Evolutionary conservation across 345 rosid species (phyloP).

Genomic region (Eucalyptus cladocalyx): DNA sequence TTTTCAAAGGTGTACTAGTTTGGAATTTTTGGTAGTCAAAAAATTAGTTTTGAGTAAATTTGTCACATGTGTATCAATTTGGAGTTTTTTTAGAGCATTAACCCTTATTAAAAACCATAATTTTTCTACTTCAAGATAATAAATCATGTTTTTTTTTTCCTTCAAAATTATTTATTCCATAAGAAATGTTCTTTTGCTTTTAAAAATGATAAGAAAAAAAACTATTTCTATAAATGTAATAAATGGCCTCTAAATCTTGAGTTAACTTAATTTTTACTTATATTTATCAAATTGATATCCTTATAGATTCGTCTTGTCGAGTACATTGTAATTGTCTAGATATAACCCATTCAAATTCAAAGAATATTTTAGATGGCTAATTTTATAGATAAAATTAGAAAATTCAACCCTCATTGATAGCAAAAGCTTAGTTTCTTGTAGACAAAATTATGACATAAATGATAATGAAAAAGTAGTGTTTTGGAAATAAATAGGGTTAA

Average conservation of each 20-base stretch:
- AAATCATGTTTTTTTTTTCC: background rate
- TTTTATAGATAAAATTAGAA: too few relatives aligned
- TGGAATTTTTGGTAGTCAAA: too few relatives aligned
- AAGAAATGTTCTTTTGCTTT: background rate
- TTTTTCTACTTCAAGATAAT: background rate
- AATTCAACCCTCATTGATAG: rapidly evolving
- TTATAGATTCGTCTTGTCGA: background rate
- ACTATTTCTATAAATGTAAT: background rate
- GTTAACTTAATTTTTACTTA: background rate
- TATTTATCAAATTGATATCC: background rate
- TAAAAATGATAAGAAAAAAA: background rate
- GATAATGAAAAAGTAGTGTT: background rate
- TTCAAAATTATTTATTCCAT: background rate
- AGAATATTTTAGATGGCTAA: too few relatives aligned
- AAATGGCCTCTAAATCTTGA: background rate
- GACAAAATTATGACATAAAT: background rate
- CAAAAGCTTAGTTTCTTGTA: background rate
- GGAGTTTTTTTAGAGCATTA: too few relatives aligned
- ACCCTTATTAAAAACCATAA: background rate
- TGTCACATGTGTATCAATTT: rapidly evolving
- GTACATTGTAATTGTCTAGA: background rate
- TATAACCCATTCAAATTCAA: background rate
- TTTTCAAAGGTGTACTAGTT: too few relatives aligned
- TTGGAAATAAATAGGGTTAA: background rate
- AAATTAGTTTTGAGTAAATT: too few relatives aligned